Evolutionary conservation across 352 stramenopile species (phyloP), one percentile per base, ranked within the genome.

Genomic region (Phytopythium oedochilum): DNA sequence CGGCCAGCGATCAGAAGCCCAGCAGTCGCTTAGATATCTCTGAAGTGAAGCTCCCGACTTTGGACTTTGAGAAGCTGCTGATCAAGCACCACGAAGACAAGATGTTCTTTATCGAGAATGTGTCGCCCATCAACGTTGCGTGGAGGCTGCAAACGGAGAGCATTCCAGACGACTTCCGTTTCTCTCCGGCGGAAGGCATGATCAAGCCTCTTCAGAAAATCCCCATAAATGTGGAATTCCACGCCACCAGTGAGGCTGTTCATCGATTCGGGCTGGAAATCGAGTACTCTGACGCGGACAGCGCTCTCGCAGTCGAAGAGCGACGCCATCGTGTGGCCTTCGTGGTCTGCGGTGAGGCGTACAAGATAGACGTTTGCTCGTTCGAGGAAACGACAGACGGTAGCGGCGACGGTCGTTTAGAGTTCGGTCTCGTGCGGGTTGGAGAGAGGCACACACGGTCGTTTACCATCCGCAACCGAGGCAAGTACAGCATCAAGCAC

Each of bases 401-500:
- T 47, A 57, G 26, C 38, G 55, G 64, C n/a, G 77, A 92, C 32
- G 86, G 85, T 0, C 82, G 71, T 53, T 65, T 98, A 5, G 86
- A 98, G 48, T 98, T 97, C 79, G 95, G 92, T 18, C 68, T 95
- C 22, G 59, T 97, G 20, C 84, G 94, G n/a, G 94, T 98, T 12
- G 89, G 91, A 14, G 94, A 98, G 53, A 80, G 65, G n/a, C 69
- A 76, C 17, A 69, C 68, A 10, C 73, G 92, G 2, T 73, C 69
- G 12, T 97, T 98, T 59, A 88, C 63, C 17, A 85, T 98, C 39
- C 68, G 70, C 2, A 98, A 98, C 57, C 72, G 70, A 23, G 94
- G 94, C 9, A 98, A 98, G 63, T 98, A 98, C 71, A 79, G 88
- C 48, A 93, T 98, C 56, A 87, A 92, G 50, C 97, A 86, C 53